Conservation (phyloP, 2,329 filamentous ascomycete species). For the Arthrobotrys megalospora region DNA sequence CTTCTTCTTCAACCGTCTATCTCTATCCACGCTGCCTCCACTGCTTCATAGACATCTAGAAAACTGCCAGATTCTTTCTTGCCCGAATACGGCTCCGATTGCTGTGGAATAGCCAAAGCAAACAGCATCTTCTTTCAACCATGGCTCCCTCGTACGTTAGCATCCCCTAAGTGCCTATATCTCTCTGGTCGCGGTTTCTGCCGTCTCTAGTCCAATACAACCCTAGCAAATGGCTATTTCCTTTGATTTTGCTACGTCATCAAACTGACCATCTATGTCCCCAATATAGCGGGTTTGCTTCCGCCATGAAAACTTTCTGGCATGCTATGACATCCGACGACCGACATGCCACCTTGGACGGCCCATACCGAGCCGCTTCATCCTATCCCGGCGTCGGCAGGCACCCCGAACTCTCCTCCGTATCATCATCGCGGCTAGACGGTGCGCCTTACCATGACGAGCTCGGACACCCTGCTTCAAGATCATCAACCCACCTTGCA, state of each 20-base stretch:
- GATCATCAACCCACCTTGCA: conserved; percentile 73
- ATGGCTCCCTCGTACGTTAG: conserved; percentile 56
- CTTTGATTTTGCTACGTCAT: conserved; percentile 3
- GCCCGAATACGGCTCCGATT: conserved; percentile 10
- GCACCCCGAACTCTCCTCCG: conserved; percentile 85
- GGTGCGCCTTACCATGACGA: conserved; percentile 85
- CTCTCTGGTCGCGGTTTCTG: background rate
- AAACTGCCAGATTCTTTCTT: background rate
- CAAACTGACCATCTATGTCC: conserved; percentile 11
- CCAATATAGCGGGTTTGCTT: conserved; percentile 69
- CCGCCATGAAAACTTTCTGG: conserved; percentile 91
- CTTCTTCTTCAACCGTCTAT: background rate
- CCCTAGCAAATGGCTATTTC: conserved; percentile 5
- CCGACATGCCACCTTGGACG: conserved; percentile 92
- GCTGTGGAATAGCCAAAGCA: conserved; percentile 21
- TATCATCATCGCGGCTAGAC: conserved; percentile 78
- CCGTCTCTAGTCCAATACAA: conserved; percentile 1
- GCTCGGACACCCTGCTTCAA: conserved; percentile 76
- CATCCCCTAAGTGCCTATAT: conserved; percentile 39
- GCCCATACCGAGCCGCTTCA: conserved; percentile 78
- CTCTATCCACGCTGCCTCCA: background rate
- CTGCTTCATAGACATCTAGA: background rate
- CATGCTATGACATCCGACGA: conserved; percentile 85
- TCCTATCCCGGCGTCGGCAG: conserved; percentile 77
- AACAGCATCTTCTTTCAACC: conserved; percentile 46